phyloP scores from a whole-genome alignment of 768 basidiomycete genomes.

The Mrakia gelida region DNA sequence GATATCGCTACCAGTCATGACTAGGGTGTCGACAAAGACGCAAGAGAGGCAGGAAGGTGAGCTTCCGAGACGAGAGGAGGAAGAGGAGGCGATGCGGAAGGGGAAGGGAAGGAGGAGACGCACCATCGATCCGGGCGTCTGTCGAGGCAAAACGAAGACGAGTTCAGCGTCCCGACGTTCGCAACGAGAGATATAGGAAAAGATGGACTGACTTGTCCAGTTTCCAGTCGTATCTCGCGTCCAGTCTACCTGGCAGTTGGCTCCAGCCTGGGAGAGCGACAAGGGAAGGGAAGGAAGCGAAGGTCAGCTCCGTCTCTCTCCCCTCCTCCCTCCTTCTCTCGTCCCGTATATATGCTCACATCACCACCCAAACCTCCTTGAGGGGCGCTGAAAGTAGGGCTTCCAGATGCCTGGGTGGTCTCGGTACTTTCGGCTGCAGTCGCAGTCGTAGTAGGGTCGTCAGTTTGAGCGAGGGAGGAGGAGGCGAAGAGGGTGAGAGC shows the following conservation, averaged over 20 bases:
- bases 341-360: background rate
- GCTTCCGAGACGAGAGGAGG: too few species aligned
- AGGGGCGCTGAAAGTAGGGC: background rate
- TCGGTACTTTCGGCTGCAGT: too few species aligned
- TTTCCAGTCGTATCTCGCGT: background rate
- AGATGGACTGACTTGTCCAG: background rate
- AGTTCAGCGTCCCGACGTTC: background rate
- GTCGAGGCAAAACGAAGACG: background rate
- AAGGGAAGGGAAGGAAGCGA: background rate
- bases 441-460: too few species aligned
- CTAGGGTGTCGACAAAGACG: too few species aligned
- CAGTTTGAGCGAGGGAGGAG: conserved; percentile 3
- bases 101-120: background rate
- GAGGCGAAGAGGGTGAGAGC: background rate
- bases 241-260: background rate
- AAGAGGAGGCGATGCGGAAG: background rate
- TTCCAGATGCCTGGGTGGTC: too few species aligned
- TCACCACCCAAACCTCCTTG: background rate
- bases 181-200: background rate
- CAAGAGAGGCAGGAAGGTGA: too few species aligned
- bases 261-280: background rate
- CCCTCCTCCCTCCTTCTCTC: background rate
- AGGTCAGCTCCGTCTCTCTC: background rate
- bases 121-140: conserved; percentile 11
- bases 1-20: conserved; percentile 13